Base-by-base conservation (phyloP, 108 stramenopile genomes). In the Cyclostephanos invisitatus region DNA sequence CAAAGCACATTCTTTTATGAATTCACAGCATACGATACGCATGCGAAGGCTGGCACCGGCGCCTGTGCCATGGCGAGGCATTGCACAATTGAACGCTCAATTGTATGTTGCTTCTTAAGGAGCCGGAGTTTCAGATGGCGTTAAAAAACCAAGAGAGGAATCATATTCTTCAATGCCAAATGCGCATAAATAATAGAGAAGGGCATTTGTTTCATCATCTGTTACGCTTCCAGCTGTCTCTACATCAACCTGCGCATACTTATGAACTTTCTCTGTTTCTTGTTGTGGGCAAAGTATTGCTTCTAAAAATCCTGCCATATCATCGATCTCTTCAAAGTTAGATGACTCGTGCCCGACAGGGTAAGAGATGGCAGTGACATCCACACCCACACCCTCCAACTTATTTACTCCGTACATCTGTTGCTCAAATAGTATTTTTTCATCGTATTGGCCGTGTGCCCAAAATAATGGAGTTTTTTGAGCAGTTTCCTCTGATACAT, bases 351-450 rank as follows among this genome's bases (percentile, higher is more conserved):
- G 82, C 21, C 82, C 82, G 22, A 83, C 78, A 18, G 64, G 49
- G 53, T 83, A 80, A 5, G 67, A 22, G 42, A 36, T 32, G 7
- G 76, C 73, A 40, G 68, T 78, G 9, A 83, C 78, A 51, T 78
- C 64, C 15, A 83, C 78, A 17, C 78, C 78, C 28, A 53, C 72
- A 24, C 63, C 47, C 40, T 67, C 64, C 47, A 83, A 72, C 21
- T 75, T 74, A 21, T 73, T 73, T 24, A 83, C 78, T 21, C 82
- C 82, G 27, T 54, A 70, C 36, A 67, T 72, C 55, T 83, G 82
- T 28, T 83, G 82, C 35, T 73, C 77, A 75, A 80, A 80, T 29
- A 83, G 48, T 37, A 83, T 79, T 74, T 83, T 83, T 12, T 83
- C 77, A 58, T 83, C 82, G 11, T 55, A 54, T 40, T 67, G 65